Evolutionary conservation across 495 filamentous ascomycete genomes (phyloP), one percentile per base, ranked within the genome.

Genomic region (Aspergillus ellipticus): DNA sequence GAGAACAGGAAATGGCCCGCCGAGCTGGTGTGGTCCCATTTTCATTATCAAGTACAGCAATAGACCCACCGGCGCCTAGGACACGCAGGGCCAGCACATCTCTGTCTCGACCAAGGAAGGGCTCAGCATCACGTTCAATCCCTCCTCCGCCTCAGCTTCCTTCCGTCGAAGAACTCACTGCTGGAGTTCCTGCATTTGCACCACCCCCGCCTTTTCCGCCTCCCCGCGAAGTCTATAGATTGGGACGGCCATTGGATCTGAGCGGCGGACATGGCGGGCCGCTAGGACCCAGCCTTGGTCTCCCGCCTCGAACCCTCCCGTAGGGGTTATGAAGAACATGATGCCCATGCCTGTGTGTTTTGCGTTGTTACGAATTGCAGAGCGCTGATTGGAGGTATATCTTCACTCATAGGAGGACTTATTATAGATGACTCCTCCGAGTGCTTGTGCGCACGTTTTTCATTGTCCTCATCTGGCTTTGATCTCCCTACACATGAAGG

Each of bases 1-100:
- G 94, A 50, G 92, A 96, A 68, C 76, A 82, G 60, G 94, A 97
- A 55, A 97, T 98, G 89, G 90, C 90, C 29, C 81, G 86, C 53
- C 87, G 90, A 53, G 90, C 90, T n/a, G 89, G 90, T 16, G 87
- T 89, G 29, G 82, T 89, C 37, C 89, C 89, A 3, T 95, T 93
- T 66, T 82, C 86, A 24, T 75, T 88, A 39, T 86, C 85, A 31
- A 82, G 76, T 49, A 73, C 80, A 46, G 75, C 81, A 21, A 74
- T 83, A 51, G 83, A 85, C 63, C 80, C 82, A 20, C 71, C 82
- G 7, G 60, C 69, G 16, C 68, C 75, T 26, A 69, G 75, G 58
- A 63, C 74, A 17, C 75, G 74, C 56, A 68, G 76, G 56, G 67
- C 72, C 41, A 78, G 74, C 68, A 80, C 68, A 59, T 77, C 62